Evolutionary conservation across 1,139 yeast genomes (phyloP).

Genomic region (Debaryomycetaceae sp.): DNA sequence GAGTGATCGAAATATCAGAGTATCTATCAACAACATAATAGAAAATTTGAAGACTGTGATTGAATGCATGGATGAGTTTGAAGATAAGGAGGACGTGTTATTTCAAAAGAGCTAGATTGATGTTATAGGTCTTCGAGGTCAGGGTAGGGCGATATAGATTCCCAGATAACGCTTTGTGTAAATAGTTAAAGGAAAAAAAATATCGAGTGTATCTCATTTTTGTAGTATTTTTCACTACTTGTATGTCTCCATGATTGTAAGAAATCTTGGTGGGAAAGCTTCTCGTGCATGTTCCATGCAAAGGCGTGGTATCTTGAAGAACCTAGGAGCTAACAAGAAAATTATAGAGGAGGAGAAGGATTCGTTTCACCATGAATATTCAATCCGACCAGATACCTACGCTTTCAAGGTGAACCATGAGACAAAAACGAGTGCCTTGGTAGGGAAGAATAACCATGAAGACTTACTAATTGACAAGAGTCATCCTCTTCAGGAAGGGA

Average conservation of each 20-base stretch:
- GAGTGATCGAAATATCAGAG: conserved; percentile 64
- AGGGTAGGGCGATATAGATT: no score
- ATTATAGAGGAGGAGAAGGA: conserved; percentile 14
- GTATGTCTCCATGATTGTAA: no score
- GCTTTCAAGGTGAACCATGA: conserved; percentile 37
- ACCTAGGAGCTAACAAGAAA: conserved; percentile 17
- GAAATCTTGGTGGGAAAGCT: no score
- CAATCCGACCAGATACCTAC: conserved; percentile 47
- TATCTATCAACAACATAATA: conserved; percentile 64
- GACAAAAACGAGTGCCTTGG: neutral
- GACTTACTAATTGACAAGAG: neutral
- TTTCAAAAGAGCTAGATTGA: conserved; percentile 2
- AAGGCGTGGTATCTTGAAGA: conserved; percentile 17
- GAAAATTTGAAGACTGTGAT: conserved; percentile 63
- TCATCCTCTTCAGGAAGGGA: conserved; percentile 30
- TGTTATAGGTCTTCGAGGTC: no score
- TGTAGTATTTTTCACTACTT: no score
- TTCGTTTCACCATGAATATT: conserved; percentile 41
- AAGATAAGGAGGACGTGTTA: conserved; percentile 26
- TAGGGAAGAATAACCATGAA: neutral
- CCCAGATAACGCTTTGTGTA: neutral
- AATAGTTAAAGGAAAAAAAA: neutral
- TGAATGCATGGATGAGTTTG: conserved; percentile 67
- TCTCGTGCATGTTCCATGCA: neutral
- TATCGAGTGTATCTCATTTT: no score